Conservation (phyloP, 2,329 filamentous ascomycete species). For the Ceratocystis smalleyi region DNA sequence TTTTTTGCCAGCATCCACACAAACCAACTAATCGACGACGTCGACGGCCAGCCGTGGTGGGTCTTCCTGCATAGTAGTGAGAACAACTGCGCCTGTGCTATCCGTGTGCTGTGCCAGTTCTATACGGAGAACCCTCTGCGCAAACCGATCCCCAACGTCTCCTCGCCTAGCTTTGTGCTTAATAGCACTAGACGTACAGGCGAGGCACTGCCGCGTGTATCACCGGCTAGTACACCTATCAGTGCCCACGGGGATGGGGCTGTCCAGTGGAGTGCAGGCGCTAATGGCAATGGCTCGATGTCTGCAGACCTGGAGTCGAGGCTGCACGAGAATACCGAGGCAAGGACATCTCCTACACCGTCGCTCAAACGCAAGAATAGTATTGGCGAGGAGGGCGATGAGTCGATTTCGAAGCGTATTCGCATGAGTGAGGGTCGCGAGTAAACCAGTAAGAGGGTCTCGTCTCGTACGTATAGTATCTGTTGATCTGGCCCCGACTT, state of each 20-base stretch:
- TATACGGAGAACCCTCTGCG: constrained; percentile 48
- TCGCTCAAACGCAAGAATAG: constrained; percentile 13
- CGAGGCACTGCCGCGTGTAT: not conserved
- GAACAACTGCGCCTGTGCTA: constrained; percentile 53
- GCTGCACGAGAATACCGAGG: constrained; percentile 7
- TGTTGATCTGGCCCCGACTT: no score
- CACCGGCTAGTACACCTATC: constrained; percentile 26
- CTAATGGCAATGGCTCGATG: no score
- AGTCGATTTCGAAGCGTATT: constrained; percentile 2
- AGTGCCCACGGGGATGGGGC: not conserved
- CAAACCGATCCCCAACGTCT: constrained; percentile 36
- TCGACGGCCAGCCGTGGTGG: constrained; percentile 75
- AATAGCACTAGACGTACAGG: constrained; percentile 35
- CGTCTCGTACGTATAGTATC: no score
- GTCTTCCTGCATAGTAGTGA: constrained; percentile 57
- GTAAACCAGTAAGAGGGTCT: not conserved
- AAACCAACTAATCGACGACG: constrained; percentile 59
- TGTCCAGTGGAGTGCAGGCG: no score
- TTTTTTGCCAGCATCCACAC: constrained; percentile 73
- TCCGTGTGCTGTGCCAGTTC: constrained; percentile 58
- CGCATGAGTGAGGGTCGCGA: constrained; percentile 1
- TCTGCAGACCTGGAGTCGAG: no score
- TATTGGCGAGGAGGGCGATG: constrained; percentile 5
- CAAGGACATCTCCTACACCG: not conserved
- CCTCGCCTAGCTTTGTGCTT: constrained; percentile 40